These are phyloP conservation scores for Wickerhamomyces queroliae DNA, from an alignment of 805 yeast genomes.

Conservation along the genomic window DNA sequence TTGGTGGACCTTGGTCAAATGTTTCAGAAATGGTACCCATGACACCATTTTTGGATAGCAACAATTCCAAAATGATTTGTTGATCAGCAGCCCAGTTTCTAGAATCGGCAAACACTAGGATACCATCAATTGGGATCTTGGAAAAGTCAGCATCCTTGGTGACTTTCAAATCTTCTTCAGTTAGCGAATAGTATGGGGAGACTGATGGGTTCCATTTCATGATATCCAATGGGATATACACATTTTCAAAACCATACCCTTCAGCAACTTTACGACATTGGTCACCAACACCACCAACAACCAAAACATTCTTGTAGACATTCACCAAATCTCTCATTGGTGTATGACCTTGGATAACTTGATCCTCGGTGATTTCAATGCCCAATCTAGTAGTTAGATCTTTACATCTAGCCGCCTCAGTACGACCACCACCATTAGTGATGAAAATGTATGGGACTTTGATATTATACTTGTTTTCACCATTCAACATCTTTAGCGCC, in stretches of 20 bases:
- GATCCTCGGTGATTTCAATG: conserved; percentile 60
- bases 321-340: conserved; percentile 83
- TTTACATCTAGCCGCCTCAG: conserved; percentile 66
- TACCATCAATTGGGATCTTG: conserved; percentile 66
- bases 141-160: conserved; percentile 58
- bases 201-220: conserved; percentile 86
- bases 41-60: conserved; percentile 69
- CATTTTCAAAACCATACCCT: conserved; percentile 78
- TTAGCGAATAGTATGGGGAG: conserved; percentile 73
- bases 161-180: conserved; percentile 60
- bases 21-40: conserved; percentile 78
- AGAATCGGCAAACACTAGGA: conserved; percentile 86
- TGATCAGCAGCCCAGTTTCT: conserved; percentile 93
- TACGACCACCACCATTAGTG: conserved; percentile 90
- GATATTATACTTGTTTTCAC: conserved; percentile 71
- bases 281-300: conserved; percentile 87
- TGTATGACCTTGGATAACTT: conserved; percentile 89
- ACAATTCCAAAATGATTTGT: conserved; percentile 78
- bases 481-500: conserved; percentile 69
- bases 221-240: conserved; percentile 75
- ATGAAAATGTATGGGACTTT: conserved; percentile 80
- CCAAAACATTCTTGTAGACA: conserved; percentile 66
- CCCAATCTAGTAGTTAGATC: conserved; percentile 62
- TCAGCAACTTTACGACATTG: conserved; percentile 79
- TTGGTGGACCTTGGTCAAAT: conserved; percentile 71